A percentile compares a stretch with the other conserved stretches of the same genome.
These are phyloP conservation scores for Hypoxylon lenormandii DNA, from an alignment of 495 filamentous ascomycete genomes.

Conservation along the genomic window DNA sequence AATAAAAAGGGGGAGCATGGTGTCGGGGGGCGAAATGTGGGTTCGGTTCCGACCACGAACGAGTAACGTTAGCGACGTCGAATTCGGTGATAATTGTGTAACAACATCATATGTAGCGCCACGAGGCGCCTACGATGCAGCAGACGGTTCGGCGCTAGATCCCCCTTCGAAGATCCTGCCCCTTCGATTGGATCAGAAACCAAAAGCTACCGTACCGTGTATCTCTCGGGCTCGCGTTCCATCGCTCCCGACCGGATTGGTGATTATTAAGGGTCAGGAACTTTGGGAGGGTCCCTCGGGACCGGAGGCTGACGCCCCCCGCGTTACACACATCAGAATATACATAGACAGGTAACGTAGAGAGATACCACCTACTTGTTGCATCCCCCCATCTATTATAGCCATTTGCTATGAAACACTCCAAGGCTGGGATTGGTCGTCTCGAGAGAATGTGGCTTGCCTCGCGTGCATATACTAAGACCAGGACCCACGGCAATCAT, in stretches of 20 bases:
- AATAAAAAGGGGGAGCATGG: no score
- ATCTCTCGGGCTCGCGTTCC: conserved; percentile 26
- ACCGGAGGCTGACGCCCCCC: conserved; percentile 32
- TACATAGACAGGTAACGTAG: no score
- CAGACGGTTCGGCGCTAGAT: conserved; percentile 37
- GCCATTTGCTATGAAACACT: conserved; percentile 5
- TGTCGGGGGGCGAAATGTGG: neutral
- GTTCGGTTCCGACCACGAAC: conserved; percentile 4
- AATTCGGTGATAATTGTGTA: conserved; percentile 6
- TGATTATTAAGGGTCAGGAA: neutral
- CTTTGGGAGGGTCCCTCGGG: conserved; percentile 22
- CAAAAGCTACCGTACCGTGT: neutral
- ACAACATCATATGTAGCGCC: conserved; percentile 27
- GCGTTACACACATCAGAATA: conserved; percentile 7
- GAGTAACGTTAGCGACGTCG: neutral
- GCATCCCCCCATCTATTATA: conserved; percentile 18
- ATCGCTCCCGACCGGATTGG: conserved; percentile 15
- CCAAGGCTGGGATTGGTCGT: conserved; percentile 15
- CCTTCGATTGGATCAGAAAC: conserved; percentile 26
- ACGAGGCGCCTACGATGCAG: conserved; percentile 25
- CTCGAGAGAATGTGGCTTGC: conserved; percentile 33
- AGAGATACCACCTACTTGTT: conserved; percentile 2
- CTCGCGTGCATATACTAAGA: conserved; percentile 5
- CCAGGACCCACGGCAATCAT: conserved; percentile 12
- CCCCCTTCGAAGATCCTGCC: conserved; percentile 14